These are phyloP conservation scores for Porcisia deanei DNA, from an alignment of 208 protist species.

Conservation along the genomic window DNA sequence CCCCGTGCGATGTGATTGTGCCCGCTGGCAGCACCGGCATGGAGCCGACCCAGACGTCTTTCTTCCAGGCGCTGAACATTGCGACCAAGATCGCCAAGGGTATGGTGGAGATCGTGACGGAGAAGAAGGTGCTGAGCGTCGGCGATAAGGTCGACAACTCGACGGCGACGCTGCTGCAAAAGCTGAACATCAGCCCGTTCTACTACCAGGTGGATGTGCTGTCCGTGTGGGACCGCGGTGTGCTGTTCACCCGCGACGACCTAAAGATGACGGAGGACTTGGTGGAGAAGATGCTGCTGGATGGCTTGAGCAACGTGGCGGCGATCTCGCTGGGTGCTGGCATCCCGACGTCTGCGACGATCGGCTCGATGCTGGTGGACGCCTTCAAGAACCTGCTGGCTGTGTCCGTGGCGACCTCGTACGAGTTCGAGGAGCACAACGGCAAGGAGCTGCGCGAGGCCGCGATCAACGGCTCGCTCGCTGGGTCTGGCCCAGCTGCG, in stretches of 20 bases:
- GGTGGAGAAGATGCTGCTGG: slow-evolving; percentile 87
- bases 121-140: slow-evolving; percentile 94
- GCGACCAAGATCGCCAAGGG: slow-evolving; percentile 99
- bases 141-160: slow-evolving; percentile 98
- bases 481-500: slow-evolving; percentile 71
- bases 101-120: slow-evolving; percentile 98
- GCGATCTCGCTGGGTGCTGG: slow-evolving; percentile 95
- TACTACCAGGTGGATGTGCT: slow-evolving; percentile 95
- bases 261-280: slow-evolving; percentile 95
- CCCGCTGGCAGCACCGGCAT: slow-evolving; percentile 96
- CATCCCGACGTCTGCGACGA: slow-evolving; percentile 94
- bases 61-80: slow-evolving; percentile 99
- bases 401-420: slow-evolving; percentile 93
- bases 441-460: slow-evolving; percentile 90
- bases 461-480: slow-evolving; percentile 83
- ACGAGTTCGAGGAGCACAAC: slow-evolving; percentile 90
- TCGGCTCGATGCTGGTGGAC: slow-evolving; percentile 96
- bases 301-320: slow-evolving; percentile 93
- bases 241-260: slow-evolving; percentile 93
- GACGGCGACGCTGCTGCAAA: slow-evolving; percentile 97
- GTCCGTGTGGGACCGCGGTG: slow-evolving; percentile 96
- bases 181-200: slow-evolving; percentile 99
- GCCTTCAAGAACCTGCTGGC: slow-evolving; percentile 98
- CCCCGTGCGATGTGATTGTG: slow-evolving; percentile 96
- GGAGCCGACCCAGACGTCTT: slow-evolving; percentile 98